Conservation (phyloP, 225 moss, liverwort and hornwort species). For the Marchantia polymorpha region DNA sequence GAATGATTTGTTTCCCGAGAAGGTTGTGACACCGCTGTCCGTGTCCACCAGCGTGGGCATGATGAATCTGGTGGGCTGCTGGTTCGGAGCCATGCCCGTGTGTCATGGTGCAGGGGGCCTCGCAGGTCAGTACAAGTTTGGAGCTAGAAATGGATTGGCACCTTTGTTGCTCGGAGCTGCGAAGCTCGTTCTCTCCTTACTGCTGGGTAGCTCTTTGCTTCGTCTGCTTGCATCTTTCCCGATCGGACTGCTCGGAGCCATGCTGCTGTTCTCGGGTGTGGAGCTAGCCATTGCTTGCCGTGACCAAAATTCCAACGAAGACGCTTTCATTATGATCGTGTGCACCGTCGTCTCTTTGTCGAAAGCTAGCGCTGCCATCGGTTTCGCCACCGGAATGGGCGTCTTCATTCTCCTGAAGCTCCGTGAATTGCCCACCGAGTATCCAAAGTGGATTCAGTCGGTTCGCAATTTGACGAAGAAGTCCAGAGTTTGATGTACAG, state of each 20-base stretch:
- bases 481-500: too few relatives aligned
- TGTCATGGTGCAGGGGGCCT: slow-evolving; percentile 89
- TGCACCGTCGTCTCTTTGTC: slow-evolving; percentile 44
- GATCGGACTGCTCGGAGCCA: slow-evolving; percentile 49
- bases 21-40: slow-evolving; percentile 44
- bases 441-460: background rate
- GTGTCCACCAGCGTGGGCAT: slow-evolving; percentile 62
- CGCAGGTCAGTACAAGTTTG: slow-evolving; percentile 69
- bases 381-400: slow-evolving; percentile 44
- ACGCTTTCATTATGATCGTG: slow-evolving; percentile 49
- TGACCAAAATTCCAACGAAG: slow-evolving; percentile 46
- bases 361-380: slow-evolving; percentile 38
- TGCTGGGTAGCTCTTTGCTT: slow-evolving; percentile 52
- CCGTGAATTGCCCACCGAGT: background rate
- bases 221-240: slow-evolving; percentile 51
- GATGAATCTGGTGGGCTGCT: slow-evolving; percentile 69
- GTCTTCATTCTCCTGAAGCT: slow-evolving; percentile 36
- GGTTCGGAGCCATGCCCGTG: slow-evolving; percentile 65
- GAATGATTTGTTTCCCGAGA: slow-evolving; percentile 59
- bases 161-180: slow-evolving; percentile 54
- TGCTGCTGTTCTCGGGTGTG: slow-evolving; percentile 62
- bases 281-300: slow-evolving; percentile 72
- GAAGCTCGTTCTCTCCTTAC: slow-evolving; percentile 43
- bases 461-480: background rate
- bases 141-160: slow-evolving; percentile 58